A percentile compares a stretch with the other conserved stretches of the same genome.
Conservation (phyloP, 495 filamentous ascomycete species). For the Daldinia loculata region DNA sequence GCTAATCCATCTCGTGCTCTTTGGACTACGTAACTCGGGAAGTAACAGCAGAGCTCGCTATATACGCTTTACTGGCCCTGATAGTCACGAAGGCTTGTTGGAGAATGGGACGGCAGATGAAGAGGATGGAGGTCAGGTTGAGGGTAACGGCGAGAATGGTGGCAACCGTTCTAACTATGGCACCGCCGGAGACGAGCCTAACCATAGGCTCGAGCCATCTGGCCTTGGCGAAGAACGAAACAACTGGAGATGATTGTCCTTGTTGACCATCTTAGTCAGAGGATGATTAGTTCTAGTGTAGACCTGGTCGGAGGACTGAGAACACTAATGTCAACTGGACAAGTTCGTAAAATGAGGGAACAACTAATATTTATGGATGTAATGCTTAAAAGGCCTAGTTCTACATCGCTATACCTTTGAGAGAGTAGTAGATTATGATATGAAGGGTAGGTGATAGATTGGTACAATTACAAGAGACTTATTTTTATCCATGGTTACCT, state of each 20-base stretch:
- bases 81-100: constrained; percentile 27
- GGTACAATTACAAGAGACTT: background rate
- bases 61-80: constrained; percentile 8
- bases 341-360: background rate
- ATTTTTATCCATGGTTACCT: background rate
- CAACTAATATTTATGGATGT: background rate
- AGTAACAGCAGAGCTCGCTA: constrained; percentile 15
- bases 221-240: constrained; percentile 30
- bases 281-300: background rate
- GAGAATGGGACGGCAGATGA: constrained; percentile 22
- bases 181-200: constrained; percentile 11
- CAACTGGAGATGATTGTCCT: constrained; percentile 17
- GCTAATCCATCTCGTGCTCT: constrained; percentile 33
- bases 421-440: background rate
- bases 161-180: constrained; percentile 12
- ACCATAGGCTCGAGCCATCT: constrained; percentile 38
- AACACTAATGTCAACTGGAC: background rate
- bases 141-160: constrained; percentile 5
- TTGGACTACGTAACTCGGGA: constrained; percentile 25
- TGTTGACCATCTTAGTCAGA: background rate
- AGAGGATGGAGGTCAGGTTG: constrained; percentile 2
- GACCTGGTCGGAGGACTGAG: background rate
- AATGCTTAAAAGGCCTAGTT: background rate
- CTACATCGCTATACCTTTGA: background rate
- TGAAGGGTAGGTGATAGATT: background rate